These are phyloP conservation scores for Sicyos edulis DNA, from an alignment of 306 rosid genomes.

Conservation along the genomic window DNA sequence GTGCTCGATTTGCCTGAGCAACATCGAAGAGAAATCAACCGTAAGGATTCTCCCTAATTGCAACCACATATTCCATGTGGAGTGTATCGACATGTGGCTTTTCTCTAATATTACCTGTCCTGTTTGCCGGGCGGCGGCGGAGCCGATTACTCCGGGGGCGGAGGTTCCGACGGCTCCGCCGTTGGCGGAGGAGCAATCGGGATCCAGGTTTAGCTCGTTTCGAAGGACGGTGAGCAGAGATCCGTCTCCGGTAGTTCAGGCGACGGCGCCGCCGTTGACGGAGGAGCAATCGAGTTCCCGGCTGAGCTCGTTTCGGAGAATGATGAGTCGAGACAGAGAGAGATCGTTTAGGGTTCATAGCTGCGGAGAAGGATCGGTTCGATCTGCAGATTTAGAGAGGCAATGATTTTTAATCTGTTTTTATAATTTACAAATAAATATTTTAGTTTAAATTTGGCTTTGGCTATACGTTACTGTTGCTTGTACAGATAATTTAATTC, in stretches of 20 bases:
- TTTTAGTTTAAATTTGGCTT: neutral
- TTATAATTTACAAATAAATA: neutral
- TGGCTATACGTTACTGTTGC: neutral
- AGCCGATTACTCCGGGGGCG: neutral
- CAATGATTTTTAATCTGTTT: neutral
- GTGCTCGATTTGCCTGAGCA: slow-evolving; percentile 20
- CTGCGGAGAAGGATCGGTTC: slow-evolving; percentile 18
- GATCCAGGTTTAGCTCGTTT: slow-evolving; percentile 7
- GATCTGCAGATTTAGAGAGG: slow-evolving; percentile 15
- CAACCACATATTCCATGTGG: slow-evolving; percentile 19
- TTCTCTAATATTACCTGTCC: slow-evolving; percentile 18
- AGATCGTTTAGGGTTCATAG: slow-evolving; percentile 17
- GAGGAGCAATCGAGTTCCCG: slow-evolving; percentile 16
- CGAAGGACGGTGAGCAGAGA: slow-evolving; percentile 16
- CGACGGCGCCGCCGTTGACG: slow-evolving; percentile 21
- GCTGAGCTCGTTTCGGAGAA: slow-evolving; percentile 20
- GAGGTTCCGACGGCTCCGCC: slow-evolving; percentile 19
- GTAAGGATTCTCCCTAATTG: slow-evolving; percentile 20
- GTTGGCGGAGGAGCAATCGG: neutral
- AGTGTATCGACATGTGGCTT: slow-evolving; percentile 20
- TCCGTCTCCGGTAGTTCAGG: slow-evolving; percentile 5
- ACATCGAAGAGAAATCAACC: slow-evolving; percentile 13
- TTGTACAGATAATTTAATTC: neutral
- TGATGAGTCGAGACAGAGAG: slow-evolving; percentile 14
- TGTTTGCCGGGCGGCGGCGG: slow-evolving; percentile 8